Evolutionary conservation across 345 rosid genomes (phyloP), one percentile per base, ranked within the genome.

Genomic region (Citrus medica): DNA sequence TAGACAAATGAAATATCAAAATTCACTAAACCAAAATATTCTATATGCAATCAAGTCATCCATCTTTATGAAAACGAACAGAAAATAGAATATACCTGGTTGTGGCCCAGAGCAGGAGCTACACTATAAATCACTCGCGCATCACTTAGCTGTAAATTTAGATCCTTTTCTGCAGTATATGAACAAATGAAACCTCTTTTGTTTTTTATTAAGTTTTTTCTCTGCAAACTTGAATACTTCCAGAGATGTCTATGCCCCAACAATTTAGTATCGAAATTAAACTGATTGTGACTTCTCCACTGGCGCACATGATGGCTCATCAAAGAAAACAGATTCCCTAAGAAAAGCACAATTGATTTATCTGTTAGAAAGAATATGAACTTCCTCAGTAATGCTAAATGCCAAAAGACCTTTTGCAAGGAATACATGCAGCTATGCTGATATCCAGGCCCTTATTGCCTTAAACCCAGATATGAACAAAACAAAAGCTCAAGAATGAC

Each of bases 51-150:
- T 46, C 12, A 33, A 71, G 60, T 46, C 14, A 55, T n/a, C 63
- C 17, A 65, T 64, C 51, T 19, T 42, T 19, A 58, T 24, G 1
- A 65, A 62, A 71, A 33, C 17, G 30, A 51, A 59, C 8, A 75
- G 61, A 24, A 63, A 28, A 8, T 17, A 14, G 71, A 62, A 70
- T 5, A 67, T 79, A 91, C 95, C 98, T 90, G 82, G 88, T 92
- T 93, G 85, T 93, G 98, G 72, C 98, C 98, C 90, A 95, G 78
- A 46, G 98, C 98, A 10, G 98, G 84, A 73, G 97, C 95, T 17
- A 92, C 94, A 72, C 89, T 82, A 62, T 87, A 95, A 38, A 95
- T 86, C 67, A 95, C 84, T 74, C 88, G 87, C 2, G 95, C 94
- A 80, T 88, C 87, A 38, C 72, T 63, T 70, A 90, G 62, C 58